Conservation (phyloP, 2,329 filamentous ascomycete species). For the Ophiobolus disseminans region DNA sequence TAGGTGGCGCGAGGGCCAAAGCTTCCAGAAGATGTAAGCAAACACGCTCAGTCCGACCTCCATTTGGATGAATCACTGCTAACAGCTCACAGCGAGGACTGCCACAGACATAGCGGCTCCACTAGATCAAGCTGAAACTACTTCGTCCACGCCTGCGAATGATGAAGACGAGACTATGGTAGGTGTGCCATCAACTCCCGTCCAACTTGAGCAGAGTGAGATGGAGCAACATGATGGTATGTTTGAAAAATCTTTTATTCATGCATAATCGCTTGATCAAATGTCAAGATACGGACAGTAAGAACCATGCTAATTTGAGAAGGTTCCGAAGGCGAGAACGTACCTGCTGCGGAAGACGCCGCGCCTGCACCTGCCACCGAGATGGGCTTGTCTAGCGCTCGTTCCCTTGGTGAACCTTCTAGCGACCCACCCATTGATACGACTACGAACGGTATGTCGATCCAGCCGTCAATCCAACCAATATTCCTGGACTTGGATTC, state of each 20-base stretch:
- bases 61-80: not conserved
- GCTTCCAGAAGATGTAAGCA: not conserved
- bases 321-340: not conserved
- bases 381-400: not conserved
- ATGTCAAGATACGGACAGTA: not conserved
- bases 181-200: not conserved
- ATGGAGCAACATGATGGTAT: not conserved
- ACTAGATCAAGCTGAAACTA: not conserved
- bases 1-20: constrained; percentile 6
- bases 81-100: not conserved
- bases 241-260: not conserved
- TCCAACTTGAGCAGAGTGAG: not conserved
- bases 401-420: not conserved
- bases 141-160: not conserved
- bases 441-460: not conserved
- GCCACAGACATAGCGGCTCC: not conserved
- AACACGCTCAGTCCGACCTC: too few relatives aligned
- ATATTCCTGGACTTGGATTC: not conserved
- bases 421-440: not conserved
- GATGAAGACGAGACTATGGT: not conserved
- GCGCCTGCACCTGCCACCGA: not conserved
- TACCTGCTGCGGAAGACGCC: not conserved
- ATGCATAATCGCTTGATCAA: not conserved
- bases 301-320: not conserved
- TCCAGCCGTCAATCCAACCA: too few relatives aligned